Evolutionary conservation across 257 asterid species (phyloP).

Genomic region (Craterostigma plantagineum): DNA sequence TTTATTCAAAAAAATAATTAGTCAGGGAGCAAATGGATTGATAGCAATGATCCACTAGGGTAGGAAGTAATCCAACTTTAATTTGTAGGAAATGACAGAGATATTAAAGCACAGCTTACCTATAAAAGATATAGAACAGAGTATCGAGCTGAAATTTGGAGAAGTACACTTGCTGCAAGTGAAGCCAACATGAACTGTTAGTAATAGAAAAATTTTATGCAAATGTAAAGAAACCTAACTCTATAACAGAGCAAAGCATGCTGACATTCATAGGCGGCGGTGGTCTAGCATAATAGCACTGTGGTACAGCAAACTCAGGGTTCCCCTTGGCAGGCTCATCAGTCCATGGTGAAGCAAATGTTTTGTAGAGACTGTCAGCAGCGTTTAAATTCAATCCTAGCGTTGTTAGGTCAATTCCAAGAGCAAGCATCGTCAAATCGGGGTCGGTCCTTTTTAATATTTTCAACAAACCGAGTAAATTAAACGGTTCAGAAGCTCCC

Average conservation of each 20-base stretch:
- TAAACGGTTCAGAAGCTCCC: conserved; percentile 59
- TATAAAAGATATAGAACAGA: conserved; percentile 69
- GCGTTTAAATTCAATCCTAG: conserved; percentile 95
- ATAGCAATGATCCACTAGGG: too few species aligned
- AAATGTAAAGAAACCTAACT: background rate
- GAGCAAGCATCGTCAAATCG: conserved; percentile 79
- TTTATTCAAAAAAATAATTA: background rate
- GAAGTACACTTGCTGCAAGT: conserved; percentile 78
- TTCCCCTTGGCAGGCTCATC: conserved; percentile 93
- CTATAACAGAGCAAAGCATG: background rate
- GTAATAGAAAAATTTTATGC: background rate
- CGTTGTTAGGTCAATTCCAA: conserved; percentile 87
- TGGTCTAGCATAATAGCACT: conserved; percentile 73
- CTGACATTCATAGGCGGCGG: conserved; percentile 81
- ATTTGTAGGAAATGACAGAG: too few species aligned
- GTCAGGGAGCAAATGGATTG: background rate
- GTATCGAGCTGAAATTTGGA: conserved; percentile 80
- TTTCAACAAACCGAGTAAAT: conserved; percentile 75
- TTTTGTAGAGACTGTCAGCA: conserved; percentile 69
- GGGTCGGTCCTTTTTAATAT: conserved; percentile 87
- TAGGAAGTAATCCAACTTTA: too few species aligned
- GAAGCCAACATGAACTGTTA: background rate
- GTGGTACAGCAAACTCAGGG: conserved; percentile 77
- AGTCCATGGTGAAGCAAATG: conserved; percentile 94
- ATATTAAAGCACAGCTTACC: conserved; percentile 18